Evolutionary conservation across 495 filamentous ascomycete genomes (phyloP).

Genomic region (Aspergillus avenaceus): DNA sequence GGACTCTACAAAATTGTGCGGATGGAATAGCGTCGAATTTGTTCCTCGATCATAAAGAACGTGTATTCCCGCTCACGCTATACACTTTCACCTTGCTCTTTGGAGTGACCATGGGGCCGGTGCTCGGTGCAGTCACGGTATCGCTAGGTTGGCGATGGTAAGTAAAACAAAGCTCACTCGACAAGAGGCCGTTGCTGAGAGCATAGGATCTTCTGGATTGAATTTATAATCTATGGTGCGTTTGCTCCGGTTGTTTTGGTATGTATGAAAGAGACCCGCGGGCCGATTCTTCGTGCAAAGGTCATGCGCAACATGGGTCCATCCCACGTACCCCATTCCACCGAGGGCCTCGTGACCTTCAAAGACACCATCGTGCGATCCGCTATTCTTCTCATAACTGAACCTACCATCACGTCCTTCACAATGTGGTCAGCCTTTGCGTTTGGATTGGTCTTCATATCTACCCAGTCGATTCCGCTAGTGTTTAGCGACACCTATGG

Average conservation of each 20-base stretch:
- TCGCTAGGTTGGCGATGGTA: slow-evolving; percentile 11
- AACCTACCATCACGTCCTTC: slow-evolving; percentile 9
- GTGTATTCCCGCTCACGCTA: slow-evolving; percentile 5
- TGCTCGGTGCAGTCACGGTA: slow-evolving; percentile 4
- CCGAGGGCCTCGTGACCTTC: not conserved
- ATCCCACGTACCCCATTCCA: not conserved
- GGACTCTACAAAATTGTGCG: slow-evolving; percentile 9
- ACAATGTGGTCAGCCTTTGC: slow-evolving; percentile 11
- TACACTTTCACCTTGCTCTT: slow-evolving; percentile 8
- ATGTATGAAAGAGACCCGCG: slow-evolving; percentile 8
- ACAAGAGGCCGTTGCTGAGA: not conserved
- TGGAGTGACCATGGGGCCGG: slow-evolving; percentile 9
- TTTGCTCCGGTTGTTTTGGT: slow-evolving; percentile 2
- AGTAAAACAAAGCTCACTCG: not conserved
- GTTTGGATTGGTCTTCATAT: slow-evolving; percentile 12
- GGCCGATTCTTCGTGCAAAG: not conserved
- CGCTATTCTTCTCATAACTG: slow-evolving; percentile 7
- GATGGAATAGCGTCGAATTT: slow-evolving; percentile 11
- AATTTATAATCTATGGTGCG: slow-evolving; percentile 8
- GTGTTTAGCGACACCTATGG: slow-evolving; percentile 3
- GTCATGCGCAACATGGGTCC: not conserved
- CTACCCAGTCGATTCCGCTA: slow-evolving; percentile 11
- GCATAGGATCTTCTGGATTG: slow-evolving; percentile 13
- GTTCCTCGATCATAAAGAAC: slow-evolving; percentile 5
- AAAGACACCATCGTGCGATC: slow-evolving; percentile 9